A percentile compares a stretch with the other conserved stretches of the same genome.
Conservation (phyloP, 1,139 yeast genomes). For the Kurtzmaniella quercitrusa region DNA sequence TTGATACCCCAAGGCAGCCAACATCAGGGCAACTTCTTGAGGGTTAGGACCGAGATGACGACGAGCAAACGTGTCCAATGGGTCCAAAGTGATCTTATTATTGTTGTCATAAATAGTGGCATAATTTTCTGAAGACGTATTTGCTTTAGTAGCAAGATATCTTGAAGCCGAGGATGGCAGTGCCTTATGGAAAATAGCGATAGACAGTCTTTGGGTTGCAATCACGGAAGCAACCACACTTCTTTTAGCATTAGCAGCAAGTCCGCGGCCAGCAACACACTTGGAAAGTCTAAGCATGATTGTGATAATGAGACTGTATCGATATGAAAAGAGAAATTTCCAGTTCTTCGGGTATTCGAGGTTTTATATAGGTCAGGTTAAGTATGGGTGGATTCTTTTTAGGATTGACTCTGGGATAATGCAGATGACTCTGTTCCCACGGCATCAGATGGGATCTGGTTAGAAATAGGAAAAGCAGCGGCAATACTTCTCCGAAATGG, state of each 20-base stretch:
- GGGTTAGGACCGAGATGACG: slow-evolving; percentile 89
- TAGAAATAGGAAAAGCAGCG: no score
- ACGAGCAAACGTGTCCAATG: slow-evolving; percentile 78
- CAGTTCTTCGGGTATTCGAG: background rate
- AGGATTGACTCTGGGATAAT: no score
- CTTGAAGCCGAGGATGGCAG: slow-evolving; percentile 5
- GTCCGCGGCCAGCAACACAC: background rate
- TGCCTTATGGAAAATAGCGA: background rate
- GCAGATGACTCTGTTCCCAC: no score
- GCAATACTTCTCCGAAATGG: no score
- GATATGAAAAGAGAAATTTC: background rate
- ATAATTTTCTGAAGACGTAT: slow-evolving; percentile 45
- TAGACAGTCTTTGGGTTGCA: background rate
- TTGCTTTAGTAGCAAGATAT: slow-evolving; percentile 31
- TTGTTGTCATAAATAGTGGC: slow-evolving; percentile 36
- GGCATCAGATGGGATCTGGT: no score
- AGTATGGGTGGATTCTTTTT: no score
- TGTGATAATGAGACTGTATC: background rate
- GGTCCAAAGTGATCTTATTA: slow-evolving; percentile 24
- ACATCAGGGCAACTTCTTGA: slow-evolving; percentile 58
- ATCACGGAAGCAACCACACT: background rate
- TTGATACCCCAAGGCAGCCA: slow-evolving; percentile 57
- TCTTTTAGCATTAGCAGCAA: background rate
- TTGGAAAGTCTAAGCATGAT: background rate
- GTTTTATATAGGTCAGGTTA: background rate